Percentiles rank a stretch among this genome's conserved stretches.
Conservation (phyloP, 2,329 filamentous ascomycete species). For the Ceratocystis albifundus region DNA sequence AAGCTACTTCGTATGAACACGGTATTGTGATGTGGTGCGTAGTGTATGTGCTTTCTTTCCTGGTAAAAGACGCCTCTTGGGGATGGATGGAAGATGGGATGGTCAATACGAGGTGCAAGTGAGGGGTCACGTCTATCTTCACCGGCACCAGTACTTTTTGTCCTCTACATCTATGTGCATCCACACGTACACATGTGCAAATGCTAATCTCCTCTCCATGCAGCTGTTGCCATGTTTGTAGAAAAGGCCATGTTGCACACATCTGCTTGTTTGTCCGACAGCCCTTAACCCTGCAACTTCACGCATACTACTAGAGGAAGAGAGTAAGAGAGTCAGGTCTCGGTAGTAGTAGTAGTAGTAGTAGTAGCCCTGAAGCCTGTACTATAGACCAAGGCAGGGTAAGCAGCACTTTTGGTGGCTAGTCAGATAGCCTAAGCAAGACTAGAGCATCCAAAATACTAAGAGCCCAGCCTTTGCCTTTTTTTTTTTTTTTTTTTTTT, state of each 20-base stretch:
- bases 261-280: background rate
- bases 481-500: no score
- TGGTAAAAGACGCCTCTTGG: no score
- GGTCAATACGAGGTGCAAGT: background rate
- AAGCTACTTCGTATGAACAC: no score
- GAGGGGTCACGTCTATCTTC: background rate
- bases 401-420: background rate
- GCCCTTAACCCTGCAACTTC: background rate
- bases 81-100: background rate
- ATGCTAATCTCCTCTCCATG: background rate
- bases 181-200: background rate
- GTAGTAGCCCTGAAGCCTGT: background rate
- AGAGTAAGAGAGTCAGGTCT: background rate
- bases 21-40: no score
- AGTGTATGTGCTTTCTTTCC: no score
- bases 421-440: background rate
- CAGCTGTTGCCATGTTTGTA: background rate
- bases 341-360: conserved; percentile 4
- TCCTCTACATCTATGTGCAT: background rate
- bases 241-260: conserved; percentile 4
- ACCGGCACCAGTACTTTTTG: background rate
- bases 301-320: background rate
- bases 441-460: background rate
- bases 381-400: background rate
- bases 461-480: no score